phyloP scores from a whole-genome alignment of 225 moss, liverwort and hornwort species.

The Takakia lepidozioides region DNA sequence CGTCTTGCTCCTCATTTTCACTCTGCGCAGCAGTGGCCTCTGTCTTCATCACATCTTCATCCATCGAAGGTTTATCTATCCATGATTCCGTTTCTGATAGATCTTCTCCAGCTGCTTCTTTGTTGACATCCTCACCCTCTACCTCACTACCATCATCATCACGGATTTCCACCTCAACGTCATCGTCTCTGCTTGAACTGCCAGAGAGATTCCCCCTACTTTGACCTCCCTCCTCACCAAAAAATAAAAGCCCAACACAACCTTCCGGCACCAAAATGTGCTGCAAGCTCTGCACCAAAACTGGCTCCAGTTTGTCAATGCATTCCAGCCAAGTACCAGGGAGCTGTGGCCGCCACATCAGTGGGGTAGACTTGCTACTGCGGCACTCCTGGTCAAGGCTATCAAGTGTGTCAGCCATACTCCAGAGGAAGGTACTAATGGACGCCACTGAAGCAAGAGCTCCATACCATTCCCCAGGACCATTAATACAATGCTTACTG shows the following conservation, averaged over 20 bases:
- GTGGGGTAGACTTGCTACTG: conserved; percentile 16
- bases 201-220: too few species aligned
- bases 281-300: conserved; percentile 45
- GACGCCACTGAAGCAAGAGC: conserved; percentile 42
- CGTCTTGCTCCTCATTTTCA: conserved; percentile 16
- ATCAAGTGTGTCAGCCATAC: conserved; percentile 45
- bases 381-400: conserved; percentile 38
- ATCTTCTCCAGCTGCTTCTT: not conserved
- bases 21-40: conserved; percentile 19
- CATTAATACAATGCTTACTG: too few species aligned
- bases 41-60: not conserved
- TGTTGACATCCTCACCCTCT: conserved; percentile 15
- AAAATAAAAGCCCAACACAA: conserved; percentile 40
- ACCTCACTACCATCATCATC: not conserved
- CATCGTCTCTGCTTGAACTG: too few species aligned
- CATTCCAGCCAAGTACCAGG: conserved; percentile 36
- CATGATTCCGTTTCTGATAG: not conserved
- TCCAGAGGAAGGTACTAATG: conserved; percentile 64
- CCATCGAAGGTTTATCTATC: too few species aligned
- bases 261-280: conserved; percentile 51
- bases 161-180: conserved; percentile 19
- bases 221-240: conserved; percentile 24
- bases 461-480: too few species aligned
- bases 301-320: conserved; percentile 45
- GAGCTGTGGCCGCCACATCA: conserved; percentile 65